phyloP scores from a whole-genome alignment of 768 basidiomycete species.

The Clathrus columnatus region DNA sequence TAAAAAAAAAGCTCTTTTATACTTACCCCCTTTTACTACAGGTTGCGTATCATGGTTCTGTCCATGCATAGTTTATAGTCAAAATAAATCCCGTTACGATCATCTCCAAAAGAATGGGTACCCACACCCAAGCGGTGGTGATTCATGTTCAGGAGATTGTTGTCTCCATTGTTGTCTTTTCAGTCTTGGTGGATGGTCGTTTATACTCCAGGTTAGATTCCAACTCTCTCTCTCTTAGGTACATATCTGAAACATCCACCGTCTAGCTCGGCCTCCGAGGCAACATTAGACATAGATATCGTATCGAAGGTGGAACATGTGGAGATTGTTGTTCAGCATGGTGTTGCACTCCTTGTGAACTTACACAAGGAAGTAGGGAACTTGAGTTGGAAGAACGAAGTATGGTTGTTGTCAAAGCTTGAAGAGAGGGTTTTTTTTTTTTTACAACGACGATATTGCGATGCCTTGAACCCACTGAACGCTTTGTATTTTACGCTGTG shows the following conservation, averaged over 20 bases:
- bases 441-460: no score
- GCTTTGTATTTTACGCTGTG: no score
- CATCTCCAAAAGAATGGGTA: conserved; percentile 24
- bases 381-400: conserved; percentile 36
- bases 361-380: conserved; percentile 41
- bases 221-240: background rate
- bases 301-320: conserved; percentile 35
- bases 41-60: conserved; percentile 23
- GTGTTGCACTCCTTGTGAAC: conserved; percentile 40
- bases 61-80: conserved; percentile 31
- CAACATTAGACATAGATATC: conserved; percentile 34
- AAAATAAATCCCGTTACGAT: conserved; percentile 27
- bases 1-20: no score
- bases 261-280: conserved; percentile 28
- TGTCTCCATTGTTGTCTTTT: conserved; percentile 11
- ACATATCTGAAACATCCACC: conserved; percentile 18
- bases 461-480: no score
- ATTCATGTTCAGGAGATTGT: conserved; percentile 16
- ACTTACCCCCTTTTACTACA: no score
- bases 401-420: conserved; percentile 3
- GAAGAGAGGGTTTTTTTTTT: no score
- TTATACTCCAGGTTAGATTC: conserved; percentile 31
- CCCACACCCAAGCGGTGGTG: conserved; percentile 31
- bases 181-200: conserved; percentile 30
- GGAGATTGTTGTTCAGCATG: conserved; percentile 33